Conservation (phyloP, 139 green algal genomes). For the Chlamydomonas schloesseri region DNA sequence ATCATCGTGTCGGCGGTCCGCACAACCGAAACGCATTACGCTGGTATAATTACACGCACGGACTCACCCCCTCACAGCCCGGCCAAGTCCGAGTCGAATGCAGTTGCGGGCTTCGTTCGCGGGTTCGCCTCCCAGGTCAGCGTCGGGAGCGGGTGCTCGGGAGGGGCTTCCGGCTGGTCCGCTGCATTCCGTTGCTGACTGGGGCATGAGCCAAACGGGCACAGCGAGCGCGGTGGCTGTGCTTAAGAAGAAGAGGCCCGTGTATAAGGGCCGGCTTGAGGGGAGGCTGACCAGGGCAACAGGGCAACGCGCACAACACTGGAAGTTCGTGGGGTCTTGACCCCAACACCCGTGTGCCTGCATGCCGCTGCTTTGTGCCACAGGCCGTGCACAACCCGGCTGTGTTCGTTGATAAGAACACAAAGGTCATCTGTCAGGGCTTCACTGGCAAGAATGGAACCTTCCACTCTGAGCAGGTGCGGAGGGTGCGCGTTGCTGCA, state of each 20-base stretch:
- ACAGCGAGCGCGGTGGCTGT: too few relatives aligned
- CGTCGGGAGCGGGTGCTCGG: background rate
- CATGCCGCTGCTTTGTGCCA: background rate
- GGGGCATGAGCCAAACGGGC: too few relatives aligned
- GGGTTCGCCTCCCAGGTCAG: slow-evolving; percentile 12
- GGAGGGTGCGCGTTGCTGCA: too few relatives aligned
- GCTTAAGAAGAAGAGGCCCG: too few relatives aligned
- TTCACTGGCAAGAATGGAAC: slow-evolving; percentile 99
- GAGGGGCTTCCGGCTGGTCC: too few relatives aligned
- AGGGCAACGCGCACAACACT: too few relatives aligned
- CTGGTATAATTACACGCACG: too few relatives aligned
- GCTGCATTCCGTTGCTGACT: too few relatives aligned
- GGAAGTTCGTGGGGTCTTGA: too few relatives aligned
- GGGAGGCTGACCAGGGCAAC: too few relatives aligned
- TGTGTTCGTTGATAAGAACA: slow-evolving; percentile 98
- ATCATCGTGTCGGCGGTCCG: background rate
- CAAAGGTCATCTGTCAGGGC: slow-evolving; percentile 95
- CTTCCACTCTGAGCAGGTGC: slow-evolving; percentile 95
- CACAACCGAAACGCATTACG: too few relatives aligned
- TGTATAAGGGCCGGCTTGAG: too few relatives aligned
- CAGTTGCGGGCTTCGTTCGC: background rate
- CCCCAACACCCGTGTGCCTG: background rate
- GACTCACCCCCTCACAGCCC: background rate
- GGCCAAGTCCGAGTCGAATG: background rate
- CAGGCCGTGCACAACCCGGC: slow-evolving; percentile 73